Percentiles rank a stretch among this genome's conserved stretches.
phyloP scores from a whole-genome alignment of 2,329 filamentous ascomycete species.

The Dendryphion nanum region DNA sequence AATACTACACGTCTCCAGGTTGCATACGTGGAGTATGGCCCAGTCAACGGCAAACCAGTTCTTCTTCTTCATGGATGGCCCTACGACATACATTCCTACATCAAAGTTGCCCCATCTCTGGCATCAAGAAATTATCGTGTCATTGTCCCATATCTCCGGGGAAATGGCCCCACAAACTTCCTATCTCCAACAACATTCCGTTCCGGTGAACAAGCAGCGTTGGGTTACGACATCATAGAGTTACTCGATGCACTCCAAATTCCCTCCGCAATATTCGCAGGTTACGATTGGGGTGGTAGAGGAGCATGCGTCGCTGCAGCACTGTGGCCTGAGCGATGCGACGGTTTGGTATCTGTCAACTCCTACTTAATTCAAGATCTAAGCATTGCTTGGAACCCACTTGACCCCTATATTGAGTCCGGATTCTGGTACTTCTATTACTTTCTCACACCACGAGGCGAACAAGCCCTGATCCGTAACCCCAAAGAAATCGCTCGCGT shows the following conservation, averaged over 20 bases:
- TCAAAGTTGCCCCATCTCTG: slow-evolving; percentile 2
- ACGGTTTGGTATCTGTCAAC: slow-evolving; percentile 1
- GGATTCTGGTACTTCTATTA: slow-evolving; percentile 1
- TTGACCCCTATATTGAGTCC: neutral
- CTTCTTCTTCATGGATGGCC: slow-evolving; percentile 6
- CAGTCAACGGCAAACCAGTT: neutral
- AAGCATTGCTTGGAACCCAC: neutral
- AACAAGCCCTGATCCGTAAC: slow-evolving; percentile 1
- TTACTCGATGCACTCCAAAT: slow-evolving; percentile 3
- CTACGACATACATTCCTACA: slow-evolving; percentile 4
- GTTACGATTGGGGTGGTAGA: slow-evolving; percentile 4
- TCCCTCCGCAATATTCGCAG: slow-evolving; percentile 2
- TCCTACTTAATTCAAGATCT: neutral
- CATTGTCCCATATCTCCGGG: slow-evolving; percentile 4
- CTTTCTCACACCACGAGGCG: neutral
- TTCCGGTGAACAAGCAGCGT: slow-evolving; percentile 3
- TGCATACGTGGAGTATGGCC: neutral
- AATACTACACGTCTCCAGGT: neutral
- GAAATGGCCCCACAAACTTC: slow-evolving; percentile 3
- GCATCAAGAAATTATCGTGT: slow-evolving; percentile 1
- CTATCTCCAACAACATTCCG: slow-evolving; percentile 1
- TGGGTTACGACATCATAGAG: slow-evolving; percentile 5
- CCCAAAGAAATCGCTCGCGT: neutral
- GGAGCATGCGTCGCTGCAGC: slow-evolving; percentile 3
- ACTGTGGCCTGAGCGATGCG: slow-evolving; percentile 1